phyloP scores from a whole-genome alignment of 2,329 filamentous ascomycete species.

The Thermoascus crustaceus region DNA sequence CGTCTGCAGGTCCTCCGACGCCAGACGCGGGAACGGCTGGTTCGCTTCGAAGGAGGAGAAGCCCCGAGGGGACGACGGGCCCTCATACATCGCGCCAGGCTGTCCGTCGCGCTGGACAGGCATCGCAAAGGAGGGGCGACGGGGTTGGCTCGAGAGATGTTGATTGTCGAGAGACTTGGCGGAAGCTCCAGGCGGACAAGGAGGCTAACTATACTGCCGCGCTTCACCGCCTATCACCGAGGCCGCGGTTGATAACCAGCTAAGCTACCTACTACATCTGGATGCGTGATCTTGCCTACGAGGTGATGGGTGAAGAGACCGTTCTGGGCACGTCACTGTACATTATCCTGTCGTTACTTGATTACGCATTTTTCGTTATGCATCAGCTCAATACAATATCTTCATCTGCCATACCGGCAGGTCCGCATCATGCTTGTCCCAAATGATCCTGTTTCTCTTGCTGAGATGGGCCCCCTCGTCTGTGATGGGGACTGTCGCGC shows the following conservation, averaged over 20 bases:
- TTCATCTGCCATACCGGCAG: conserved; percentile 51
- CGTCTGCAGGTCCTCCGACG: conserved; percentile 17
- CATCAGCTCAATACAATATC: conserved; percentile 41
- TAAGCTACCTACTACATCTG: no score
- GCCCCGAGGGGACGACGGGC: not conserved
- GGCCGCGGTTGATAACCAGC: not conserved
- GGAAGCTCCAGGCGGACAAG: no score
- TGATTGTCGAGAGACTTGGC: no score
- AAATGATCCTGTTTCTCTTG: conserved; percentile 59
- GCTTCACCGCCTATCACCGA: not conserved
- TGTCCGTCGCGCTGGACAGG: not conserved
- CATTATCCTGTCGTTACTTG: no score
- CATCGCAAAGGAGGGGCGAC: no score
- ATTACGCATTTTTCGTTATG: no score
- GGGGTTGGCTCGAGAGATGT: no score
- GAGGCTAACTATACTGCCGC: conserved; percentile 1
- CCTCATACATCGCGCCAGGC: no score
- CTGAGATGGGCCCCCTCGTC: conserved; percentile 65
- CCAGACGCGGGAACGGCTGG: conserved; percentile 26
- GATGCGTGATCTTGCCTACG: no score
- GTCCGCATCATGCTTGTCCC: conserved; percentile 49
- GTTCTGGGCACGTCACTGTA: no score
- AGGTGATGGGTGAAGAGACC: no score
- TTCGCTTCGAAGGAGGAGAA: conserved; percentile 21
- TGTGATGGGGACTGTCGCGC: conserved; percentile 64